Conservation (phyloP, 164 flowering plant species). For the Tetracentron sinense region DNA sequence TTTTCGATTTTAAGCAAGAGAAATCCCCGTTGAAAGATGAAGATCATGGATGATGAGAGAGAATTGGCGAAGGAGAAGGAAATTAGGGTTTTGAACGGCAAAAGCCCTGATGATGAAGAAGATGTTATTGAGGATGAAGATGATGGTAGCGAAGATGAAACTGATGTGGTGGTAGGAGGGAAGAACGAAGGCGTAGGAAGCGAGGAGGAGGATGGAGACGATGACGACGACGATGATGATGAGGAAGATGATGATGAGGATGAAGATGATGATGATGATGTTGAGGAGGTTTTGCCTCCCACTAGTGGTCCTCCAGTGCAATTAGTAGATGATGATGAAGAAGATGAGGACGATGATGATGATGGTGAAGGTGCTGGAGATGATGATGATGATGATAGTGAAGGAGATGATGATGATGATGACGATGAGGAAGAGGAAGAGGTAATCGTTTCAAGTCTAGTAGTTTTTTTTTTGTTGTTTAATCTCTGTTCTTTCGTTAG, state of each 20-base stretch:
- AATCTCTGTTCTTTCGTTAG: background rate
- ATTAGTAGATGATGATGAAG: conserved; percentile 13
- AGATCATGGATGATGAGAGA: conserved; percentile 23
- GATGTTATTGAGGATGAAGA: conserved; percentile 24
- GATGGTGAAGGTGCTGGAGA: background rate
- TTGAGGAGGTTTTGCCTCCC: conserved; percentile 17
- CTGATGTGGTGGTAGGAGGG: background rate
- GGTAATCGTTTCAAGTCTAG: conserved; percentile 17
- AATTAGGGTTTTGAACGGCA: conserved; percentile 27
- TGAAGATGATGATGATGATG: conserved; percentile 15
- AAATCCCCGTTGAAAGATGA: conserved; percentile 16
- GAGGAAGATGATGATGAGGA: conserved; percentile 25
- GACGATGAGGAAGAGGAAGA: conserved; percentile 40
- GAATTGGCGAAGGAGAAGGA: conserved; percentile 30
- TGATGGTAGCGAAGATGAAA: conserved; percentile 14
- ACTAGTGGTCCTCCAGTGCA: conserved; percentile 24
- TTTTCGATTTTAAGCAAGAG: conserved; percentile 1
- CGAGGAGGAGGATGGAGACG: conserved; percentile 30
- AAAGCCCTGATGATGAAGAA: conserved; percentile 12
- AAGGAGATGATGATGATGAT: conserved; percentile 26
- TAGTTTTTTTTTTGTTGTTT: background rate
- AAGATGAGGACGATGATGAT: conserved; percentile 10
- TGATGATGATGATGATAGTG: conserved; percentile 4
- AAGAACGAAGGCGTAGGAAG: conserved; percentile 20
- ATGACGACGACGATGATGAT: conserved; percentile 34